phyloP scores from a whole-genome alignment of 2,329 filamentous ascomycete genomes.

The Fusarium sp. region DNA sequence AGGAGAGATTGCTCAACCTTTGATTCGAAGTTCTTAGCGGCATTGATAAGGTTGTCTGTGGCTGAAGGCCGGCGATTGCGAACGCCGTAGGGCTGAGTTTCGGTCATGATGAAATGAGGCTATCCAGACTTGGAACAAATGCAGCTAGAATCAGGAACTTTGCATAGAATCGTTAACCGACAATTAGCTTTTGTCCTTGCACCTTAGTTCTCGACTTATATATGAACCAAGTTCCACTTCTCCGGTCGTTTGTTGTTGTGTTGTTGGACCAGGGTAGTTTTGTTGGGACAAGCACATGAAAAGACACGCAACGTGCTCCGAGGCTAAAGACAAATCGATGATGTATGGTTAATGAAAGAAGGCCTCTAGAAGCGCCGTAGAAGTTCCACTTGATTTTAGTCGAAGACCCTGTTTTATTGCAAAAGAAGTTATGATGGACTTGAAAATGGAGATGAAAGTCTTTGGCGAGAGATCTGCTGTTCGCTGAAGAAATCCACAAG shows the following conservation, averaged over 20 bases:
- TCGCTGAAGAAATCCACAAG: slow-evolving; percentile 9
- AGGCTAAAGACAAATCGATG: slow-evolving; percentile 30
- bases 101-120: slow-evolving; percentile 34
- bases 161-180: background rate
- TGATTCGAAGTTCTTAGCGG: slow-evolving; percentile 48
- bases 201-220: slow-evolving; percentile 12
- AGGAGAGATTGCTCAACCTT: slow-evolving; percentile 55
- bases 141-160: background rate
- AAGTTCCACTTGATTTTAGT: slow-evolving; percentile 28
- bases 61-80: slow-evolving; percentile 45
- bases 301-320: slow-evolving; percentile 32
- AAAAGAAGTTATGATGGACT: background rate
- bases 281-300: slow-evolving; percentile 48
- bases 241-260: slow-evolving; percentile 21
- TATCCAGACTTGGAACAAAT: slow-evolving; percentile 6
- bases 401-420: slow-evolving; percentile 15
- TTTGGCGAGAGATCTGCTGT: background rate
- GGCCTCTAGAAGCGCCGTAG: slow-evolving; percentile 17
- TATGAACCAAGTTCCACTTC: slow-evolving; percentile 26
- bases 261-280: slow-evolving; percentile 40
- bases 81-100: slow-evolving; percentile 21
- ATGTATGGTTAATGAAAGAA: background rate
- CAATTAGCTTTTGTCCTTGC: background rate
- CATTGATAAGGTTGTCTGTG: slow-evolving; percentile 41
- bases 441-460: background rate